Evolutionary conservation across 495 filamentous ascomycete species (phyloP), one percentile per base, ranked within the genome.

Genomic region (Penicillium bialowiezense): DNA sequence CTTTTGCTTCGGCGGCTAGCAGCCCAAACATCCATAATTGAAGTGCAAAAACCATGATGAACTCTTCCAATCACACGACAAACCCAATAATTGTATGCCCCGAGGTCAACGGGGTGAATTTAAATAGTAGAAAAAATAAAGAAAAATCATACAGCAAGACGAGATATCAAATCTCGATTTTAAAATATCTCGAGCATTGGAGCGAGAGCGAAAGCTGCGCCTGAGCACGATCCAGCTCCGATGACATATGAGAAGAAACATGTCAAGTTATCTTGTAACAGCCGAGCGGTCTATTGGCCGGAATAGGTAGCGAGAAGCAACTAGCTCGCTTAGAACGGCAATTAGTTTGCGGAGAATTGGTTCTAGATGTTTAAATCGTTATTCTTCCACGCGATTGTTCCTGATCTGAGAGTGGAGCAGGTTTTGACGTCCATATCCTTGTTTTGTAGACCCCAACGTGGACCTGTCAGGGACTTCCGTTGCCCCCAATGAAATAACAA

Each of bases 391-490:
- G 23, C 3, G 23, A 26, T 26, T 26, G 23, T 26, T 26, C 23
- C 23, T 26, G 23, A 26, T 45, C 40, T 40, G 12, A 40, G 18
- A 26, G 18, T 37, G 44, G 44, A 57, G 41, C 44, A 49, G 54
- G 44, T 50, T 57, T 52, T 52, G 23, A n/a, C n/a, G 23, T 26
- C 23, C 23, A 26, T 26, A 26, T 26, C 23, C 23, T n/a, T 26
- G 23, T 26, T 26, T 26, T 26, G 23, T 8, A 26, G 23, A 26
- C 23, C 23, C 23, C 23, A 21, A 21, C 21, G 20, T 50, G n/a
- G 39, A 55, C 52, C 19, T 46, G 46, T 41, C 41, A 55, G 46
- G 28, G 41, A 34, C 36, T 14, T 41, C 17, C 41, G 29, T 55
- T 49, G 46, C 41, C 29, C 41, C 24, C 32, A 24, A 39, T 8